These are phyloP conservation scores for Lichtheimia ramosa DNA, from an alignment of 371 early-diverging fungal species.

Conservation along the genomic window DNA sequence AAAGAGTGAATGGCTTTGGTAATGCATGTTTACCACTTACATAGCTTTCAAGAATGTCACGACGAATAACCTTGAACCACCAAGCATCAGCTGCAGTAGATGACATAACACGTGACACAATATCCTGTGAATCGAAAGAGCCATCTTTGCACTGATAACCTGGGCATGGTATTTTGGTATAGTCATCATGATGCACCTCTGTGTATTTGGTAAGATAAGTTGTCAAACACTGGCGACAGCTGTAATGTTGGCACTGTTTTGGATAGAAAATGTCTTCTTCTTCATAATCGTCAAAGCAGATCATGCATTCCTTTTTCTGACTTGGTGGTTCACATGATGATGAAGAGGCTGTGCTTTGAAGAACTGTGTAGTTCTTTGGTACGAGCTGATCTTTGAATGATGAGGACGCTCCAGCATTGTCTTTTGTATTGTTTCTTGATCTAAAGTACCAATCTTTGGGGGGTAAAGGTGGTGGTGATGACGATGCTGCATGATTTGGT, in stretches of 20 bases:
- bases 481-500: too few relatives aligned
- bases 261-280: neutral
- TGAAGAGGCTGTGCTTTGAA: too few relatives aligned
- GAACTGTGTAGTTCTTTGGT: too few relatives aligned
- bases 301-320: too few relatives aligned
- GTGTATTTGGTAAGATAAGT: neutral
- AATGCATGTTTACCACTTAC: neutral
- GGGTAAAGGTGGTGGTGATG: too few relatives aligned
- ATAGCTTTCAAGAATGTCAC: constrained; percentile 4
- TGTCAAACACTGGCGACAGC: neutral
- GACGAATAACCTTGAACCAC: constrained; percentile 8
- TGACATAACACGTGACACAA: constrained; percentile 2
- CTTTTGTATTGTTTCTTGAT: too few relatives aligned
- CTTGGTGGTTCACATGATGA: too few relatives aligned
- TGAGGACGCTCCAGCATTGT: too few relatives aligned
- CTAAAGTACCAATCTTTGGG: too few relatives aligned
- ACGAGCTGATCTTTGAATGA: too few relatives aligned
- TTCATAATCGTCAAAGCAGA: neutral
- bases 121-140: neutral
- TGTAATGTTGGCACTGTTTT: neutral
- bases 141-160: neutral
- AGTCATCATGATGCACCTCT: neutral
- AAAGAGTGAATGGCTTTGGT: neutral
- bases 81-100: neutral
- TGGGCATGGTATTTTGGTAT: neutral